These are phyloP conservation scores for Ziziphus jujuba DNA, from an alignment of 306 rosid genomes.

Conservation along the genomic window DNA sequence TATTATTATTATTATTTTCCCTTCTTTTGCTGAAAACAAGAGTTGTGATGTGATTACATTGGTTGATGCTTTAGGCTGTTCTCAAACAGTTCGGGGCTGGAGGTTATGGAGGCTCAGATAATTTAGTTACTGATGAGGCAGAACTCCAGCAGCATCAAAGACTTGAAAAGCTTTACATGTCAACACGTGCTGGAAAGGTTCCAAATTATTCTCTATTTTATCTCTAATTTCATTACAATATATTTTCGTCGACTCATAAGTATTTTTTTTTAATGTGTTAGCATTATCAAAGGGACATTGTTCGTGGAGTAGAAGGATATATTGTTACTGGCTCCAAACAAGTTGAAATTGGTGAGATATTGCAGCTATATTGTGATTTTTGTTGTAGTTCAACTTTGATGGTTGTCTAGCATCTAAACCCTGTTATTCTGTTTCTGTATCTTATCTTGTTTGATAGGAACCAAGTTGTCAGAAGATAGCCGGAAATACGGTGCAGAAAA, in stretches of 20 bases:
- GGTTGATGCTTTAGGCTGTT: slow-evolving; percentile 67
- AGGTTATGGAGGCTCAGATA: slow-evolving; percentile 94
- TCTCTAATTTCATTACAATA: slow-evolving; percentile 17
- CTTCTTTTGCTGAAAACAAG: neutral
- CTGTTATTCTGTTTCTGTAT: slow-evolving; percentile 23
- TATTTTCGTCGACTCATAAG: slow-evolving; percentile 13
- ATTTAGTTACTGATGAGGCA: slow-evolving; percentile 72
- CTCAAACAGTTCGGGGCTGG: slow-evolving; percentile 97
- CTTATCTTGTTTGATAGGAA: slow-evolving; percentile 56
- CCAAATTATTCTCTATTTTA: slow-evolving; percentile 30
- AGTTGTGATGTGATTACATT: slow-evolving; percentile 14
- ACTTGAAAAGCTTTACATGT: slow-evolving; percentile 94
- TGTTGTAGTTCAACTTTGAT: neutral
- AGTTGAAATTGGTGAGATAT: slow-evolving; percentile 81
- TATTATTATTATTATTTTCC: neutral
- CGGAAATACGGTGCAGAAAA: slow-evolving; percentile 91
- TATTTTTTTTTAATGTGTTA: slow-evolving; percentile 32
- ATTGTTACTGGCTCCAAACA: slow-evolving; percentile 95
- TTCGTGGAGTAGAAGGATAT: slow-evolving; percentile 96
- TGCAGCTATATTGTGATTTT: slow-evolving; percentile 16
- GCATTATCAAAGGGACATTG: slow-evolving; percentile 99
- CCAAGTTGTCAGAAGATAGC: slow-evolving; percentile 96
- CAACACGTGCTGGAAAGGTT: slow-evolving; percentile 98
- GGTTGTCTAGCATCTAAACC: slow-evolving; percentile 13
- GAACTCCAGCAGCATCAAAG: slow-evolving; percentile 88